Evolutionary conservation across 2,329 filamentous ascomycete genomes (phyloP).

Genomic region (Penicillium janthinellum): DNA sequence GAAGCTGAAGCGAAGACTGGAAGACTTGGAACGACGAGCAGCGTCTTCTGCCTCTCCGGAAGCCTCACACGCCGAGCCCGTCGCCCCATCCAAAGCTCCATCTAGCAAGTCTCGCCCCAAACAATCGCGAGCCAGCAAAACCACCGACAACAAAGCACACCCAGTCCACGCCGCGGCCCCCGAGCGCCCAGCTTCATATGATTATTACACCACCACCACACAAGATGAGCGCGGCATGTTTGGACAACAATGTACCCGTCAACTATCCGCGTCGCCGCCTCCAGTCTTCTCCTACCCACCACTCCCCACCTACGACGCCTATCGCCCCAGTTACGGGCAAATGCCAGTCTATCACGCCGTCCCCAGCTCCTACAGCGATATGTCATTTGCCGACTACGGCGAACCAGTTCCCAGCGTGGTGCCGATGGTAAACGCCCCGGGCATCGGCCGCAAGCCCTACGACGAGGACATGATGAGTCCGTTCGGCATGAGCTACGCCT

Average conservation of each 20-base stretch:
- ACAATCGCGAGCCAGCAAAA: conserved; percentile 28
- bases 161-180: conserved; percentile 20
- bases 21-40: conserved; percentile 64
- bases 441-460: conserved; percentile 54
- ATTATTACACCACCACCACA: conserved; percentile 28
- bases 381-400: conserved; percentile 42
- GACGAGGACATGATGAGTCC: conserved; percentile 61
- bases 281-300: conserved; percentile 57
- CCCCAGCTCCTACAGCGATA: conserved; percentile 35
- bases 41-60: conserved; percentile 64
- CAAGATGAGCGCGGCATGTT: conserved; percentile 59
- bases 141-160: conserved; percentile 28
- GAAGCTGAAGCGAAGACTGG: conserved; percentile 68
- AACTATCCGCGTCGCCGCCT: conserved; percentile 61
- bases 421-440: conserved; percentile 44
- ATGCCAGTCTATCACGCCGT: conserved; percentile 39
- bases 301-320: conserved; percentile 49
- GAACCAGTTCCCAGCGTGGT: conserved; percentile 47
- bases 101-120: conserved; percentile 31
- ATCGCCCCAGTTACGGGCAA: conserved; percentile 40
- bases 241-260: conserved; percentile 59
- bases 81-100: conserved; percentile 31
- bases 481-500: conserved; percentile 63
- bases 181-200: conserved; percentile 39
- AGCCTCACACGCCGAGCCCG: conserved; percentile 58